Evolutionary conservation across 805 yeast species (phyloP), one percentile per base, ranked within the genome.

Genomic region (Metschnikowia kofuensis): DNA sequence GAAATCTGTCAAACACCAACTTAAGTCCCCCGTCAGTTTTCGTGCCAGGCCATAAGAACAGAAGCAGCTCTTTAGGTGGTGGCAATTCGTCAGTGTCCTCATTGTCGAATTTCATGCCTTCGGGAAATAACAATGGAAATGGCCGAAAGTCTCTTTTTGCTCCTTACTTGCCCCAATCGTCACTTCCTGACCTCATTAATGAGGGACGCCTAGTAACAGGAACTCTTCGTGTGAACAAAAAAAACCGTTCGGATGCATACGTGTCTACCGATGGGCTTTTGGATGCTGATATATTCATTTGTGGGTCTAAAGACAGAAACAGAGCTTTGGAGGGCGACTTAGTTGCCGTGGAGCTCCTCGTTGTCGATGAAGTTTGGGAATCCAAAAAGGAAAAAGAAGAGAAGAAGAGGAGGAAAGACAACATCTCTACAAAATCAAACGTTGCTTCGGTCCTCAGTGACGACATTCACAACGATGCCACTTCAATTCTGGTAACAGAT

Each of bases 231-330:
- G 99, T 94, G 39, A 94, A 94, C 71, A 91, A 90, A 68, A 94
- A 94, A 68, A 94, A 94, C 66, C 79, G 99, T 60, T 89, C 97
- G 1, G 98, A 94, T 69, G 99, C 99, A 0, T 94, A 95, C 69
- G 98, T 94, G n/a, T 83, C 96, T 7, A 92, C 98, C 0, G 97
- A 91, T 65, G 97, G 97, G 1, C 78, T 91, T 31, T 77, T 94
- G 54, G 99, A 94, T 68, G 96, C 99, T 0, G 99, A 94, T 67
- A 89, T 94, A 52, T 94, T 90, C 63, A 94, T 94, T 56, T 94
- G 98, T 73, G 99, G 99, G 10, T 91, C 98, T 10, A 94, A 94
- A 66, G 99, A 94, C 69, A 87, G 99, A 66, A 94, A 94, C 68
- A 84, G 99, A 65, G 98, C 99, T 2, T 74, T 94, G 47, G 99